Evolutionary conservation across 2,329 filamentous ascomycete genomes (phyloP).

Genomic region (Eutypella sp.): DNA sequence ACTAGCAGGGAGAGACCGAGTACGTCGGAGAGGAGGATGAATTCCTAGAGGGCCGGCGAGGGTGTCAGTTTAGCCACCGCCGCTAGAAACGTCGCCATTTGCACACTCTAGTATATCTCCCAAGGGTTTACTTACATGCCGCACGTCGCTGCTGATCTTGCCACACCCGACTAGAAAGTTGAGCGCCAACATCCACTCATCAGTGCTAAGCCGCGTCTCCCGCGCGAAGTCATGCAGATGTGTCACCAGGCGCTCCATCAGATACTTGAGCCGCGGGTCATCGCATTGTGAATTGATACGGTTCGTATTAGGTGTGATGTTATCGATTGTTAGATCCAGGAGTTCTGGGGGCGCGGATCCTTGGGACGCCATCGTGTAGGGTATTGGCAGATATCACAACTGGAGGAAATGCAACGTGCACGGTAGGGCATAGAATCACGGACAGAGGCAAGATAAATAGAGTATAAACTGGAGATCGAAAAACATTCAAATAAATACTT

Average conservation of each 20-base stretch:
- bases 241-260: conserved; percentile 67
- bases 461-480: background rate
- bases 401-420: background rate
- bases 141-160: conserved; percentile 67
- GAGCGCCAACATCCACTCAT: conserved; percentile 74
- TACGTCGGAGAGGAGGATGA: conserved; percentile 76
- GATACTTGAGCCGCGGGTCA: conserved; percentile 62
- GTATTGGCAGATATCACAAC: background rate
- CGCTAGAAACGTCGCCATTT: too few species aligned
- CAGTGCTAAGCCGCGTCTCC: conserved; percentile 69
- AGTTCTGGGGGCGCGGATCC: conserved; percentile 29
- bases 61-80: too few species aligned
- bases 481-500: background rate
- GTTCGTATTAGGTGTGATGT: conserved; percentile 73
- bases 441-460: background rate
- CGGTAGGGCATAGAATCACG: background rate
- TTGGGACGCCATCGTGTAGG: conserved; percentile 6
- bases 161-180: conserved; percentile 68
- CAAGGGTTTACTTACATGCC: conserved; percentile 64
- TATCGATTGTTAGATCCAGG: conserved; percentile 71
- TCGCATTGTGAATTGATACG: conserved; percentile 67
- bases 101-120: too few species aligned
- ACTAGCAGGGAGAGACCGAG: conserved; percentile 75
- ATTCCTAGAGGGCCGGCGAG: too few species aligned
- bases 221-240: conserved; percentile 80